Base-by-base conservation (phyloP, 1,139 yeast genomes). In the Geotrichum klebahnii region DNA sequence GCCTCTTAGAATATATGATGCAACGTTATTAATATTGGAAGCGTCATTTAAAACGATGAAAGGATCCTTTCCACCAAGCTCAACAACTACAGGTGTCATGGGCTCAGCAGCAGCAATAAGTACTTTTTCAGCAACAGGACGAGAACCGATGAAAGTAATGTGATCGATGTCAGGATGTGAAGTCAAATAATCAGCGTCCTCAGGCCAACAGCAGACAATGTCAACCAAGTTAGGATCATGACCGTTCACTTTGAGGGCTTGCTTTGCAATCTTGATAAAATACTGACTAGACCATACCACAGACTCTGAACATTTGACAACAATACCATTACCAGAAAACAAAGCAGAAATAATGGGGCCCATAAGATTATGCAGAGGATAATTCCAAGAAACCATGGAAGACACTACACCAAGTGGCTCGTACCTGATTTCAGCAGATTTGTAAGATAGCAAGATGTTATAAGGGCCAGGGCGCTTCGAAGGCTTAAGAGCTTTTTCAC, bases 41-140 rank as follows among this genome's bases (percentile, higher is more conserved):
- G 53, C 53, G 26, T 59, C 61, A 62, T 90, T 96, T 59, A 92
- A 75, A 2, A 89, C 90, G 53, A 92, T 75, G 28, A 88, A 79
- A 0, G 97, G 84, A 67, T 92, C 98, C 64, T 92, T 92, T 20
- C 98, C 98, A 33, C 98, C 98, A 31, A 92, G 74, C 67, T 92
- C 98, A 5, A 88, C 90, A 31, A 90, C 97, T 48, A 92, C 89
- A 0, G 97, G 98, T 0, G 95, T 89, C 60, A 92, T 72, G 20
- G 85, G 78, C 55, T 80, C 79, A 32, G 96, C 78, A 2, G 97
- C 97, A 44, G 88, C 85, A 45, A 75, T 76, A 31, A 84, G 82
- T 16, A 92, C 96, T 55, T 81, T 81, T 61, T 88, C 92, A 1
- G 97, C 97, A 34, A 92, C 95, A 1, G 89, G 88, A 56, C 86